Evolutionary conservation across 352 stramenopile species (phyloP), one percentile per base, ranked within the genome.

Genomic region (Pythium dissotocum): DNA sequence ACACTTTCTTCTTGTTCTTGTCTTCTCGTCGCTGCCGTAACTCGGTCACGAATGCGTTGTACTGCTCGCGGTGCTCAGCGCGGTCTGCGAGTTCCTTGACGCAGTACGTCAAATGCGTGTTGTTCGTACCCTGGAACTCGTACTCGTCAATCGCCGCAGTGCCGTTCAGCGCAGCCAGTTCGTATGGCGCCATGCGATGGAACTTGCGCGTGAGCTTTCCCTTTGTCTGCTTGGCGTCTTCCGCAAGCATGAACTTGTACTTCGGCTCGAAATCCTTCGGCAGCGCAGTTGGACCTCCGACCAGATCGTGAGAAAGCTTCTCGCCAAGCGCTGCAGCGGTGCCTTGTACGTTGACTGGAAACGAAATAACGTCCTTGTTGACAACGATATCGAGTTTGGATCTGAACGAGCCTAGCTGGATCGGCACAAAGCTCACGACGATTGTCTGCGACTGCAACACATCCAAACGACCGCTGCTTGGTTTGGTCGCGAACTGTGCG

Each of bases 201-300:
- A 89, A 95, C 14, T 69, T 69, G 7, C 65, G 66, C 1, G 70
- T 80, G 12, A 90, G 67, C 46, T 73, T 80, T 6, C 78, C 83
- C 58, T 87, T 91, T 1, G 76, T 87, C 13, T 71, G 57, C 46
- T 87, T 89, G 0, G 85, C 83, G 54, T 95, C 80, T 1, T 95
- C 88, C 0, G 81, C 72, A 6, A 92, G 67, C n/a, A 97, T 67
- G 36, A 98, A 98, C 65, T 97, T 97, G 72, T 89, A 97, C 66
- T 92, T 83, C 4, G 87, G 87, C 7, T 77, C 79, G 61, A 98
- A 98, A 67, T 98, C 89, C 3, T 68, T 75, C 0, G 93, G 89
- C 4, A 97, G 63, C 3, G 89, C 90, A 4, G 88, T 71, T 0
- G 72, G 75, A 0, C 90, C 90, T 6, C 89, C 79, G 4, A 91